Evolutionary conservation across 2,329 filamentous ascomycete genomes (phyloP), one percentile per base, ranked within the genome.

Genomic region (Botryotinia globosa): DNA sequence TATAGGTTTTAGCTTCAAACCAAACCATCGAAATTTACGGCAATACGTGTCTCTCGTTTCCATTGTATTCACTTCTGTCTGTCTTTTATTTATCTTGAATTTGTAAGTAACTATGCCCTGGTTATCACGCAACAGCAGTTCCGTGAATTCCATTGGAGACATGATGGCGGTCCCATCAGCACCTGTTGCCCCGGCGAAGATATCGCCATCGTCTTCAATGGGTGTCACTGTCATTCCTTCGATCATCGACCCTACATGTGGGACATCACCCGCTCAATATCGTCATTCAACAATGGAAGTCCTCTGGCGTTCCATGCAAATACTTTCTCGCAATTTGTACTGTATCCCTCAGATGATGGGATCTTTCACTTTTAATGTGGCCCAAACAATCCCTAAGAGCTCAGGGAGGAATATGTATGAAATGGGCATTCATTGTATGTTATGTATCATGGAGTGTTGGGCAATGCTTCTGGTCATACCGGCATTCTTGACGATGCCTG

Each of bases 201-300:
- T 56, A 1, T 32, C 65, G 14, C 14, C 65, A 56, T 44, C 48
- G 6, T 68, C 69, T 20, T 62, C 69, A n/a, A 29, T 61, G 45
- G 37, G 16, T 42, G 25, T 73, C 20, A 74, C 74, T 16, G 74
- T 76, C 58, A 71, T 76, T 45, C 75, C 75, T 9, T 68, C 75
- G 6, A 74, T 74, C 59, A 73, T 76, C 25, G 75, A 76, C 62
- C 74, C 68, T 54, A 72, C 72, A 51, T 74, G 73, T 44, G 75
- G 75, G 9, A 76, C 75, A 29, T 73, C 65, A 8, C 73, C 74
- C 7, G 42, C 69, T 4, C 58, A 71, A 18, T 73, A 73, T 37
- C 69, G 73, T 29, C 64, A 69, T 56, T 69, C 71, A 29, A 71
- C 61, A 34, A 42, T 71, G 29, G 45, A 71, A 54, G 29, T 29